Percentiles rank a stretch among this genome's conserved stretches.
phyloP scores from a whole-genome alignment of 768 basidiomycete genomes.

The Rhizopogon salebrosus region DNA sequence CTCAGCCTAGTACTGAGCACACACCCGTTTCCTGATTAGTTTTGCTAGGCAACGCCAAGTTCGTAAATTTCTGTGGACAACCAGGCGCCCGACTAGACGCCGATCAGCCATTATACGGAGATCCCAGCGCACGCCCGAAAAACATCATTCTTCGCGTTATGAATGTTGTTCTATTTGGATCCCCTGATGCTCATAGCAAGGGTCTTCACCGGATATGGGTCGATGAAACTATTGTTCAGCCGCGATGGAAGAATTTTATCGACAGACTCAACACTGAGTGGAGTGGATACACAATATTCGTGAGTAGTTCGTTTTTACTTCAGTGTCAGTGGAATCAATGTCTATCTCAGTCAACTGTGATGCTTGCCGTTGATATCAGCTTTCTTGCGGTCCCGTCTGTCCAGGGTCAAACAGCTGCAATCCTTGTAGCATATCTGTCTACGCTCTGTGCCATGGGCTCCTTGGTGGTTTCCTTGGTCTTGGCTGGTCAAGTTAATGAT shows the following conservation, averaged over 20 bases:
- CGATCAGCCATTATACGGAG: slow-evolving; percentile 17
- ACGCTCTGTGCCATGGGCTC: slow-evolving; percentile 30
- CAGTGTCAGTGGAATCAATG: neutral
- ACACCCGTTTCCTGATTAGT: neutral
- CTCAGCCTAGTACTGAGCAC: neutral
- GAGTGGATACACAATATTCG: slow-evolving; percentile 44
- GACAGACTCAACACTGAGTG: slow-evolving; percentile 38
- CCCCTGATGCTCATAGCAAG: slow-evolving; percentile 39
- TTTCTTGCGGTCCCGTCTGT: slow-evolving; percentile 48
- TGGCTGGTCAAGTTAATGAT: slow-evolving; percentile 31
- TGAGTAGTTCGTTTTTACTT: slow-evolving; percentile 18
- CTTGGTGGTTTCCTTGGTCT: slow-evolving; percentile 30
- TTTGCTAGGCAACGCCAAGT: slow-evolving; percentile 20
- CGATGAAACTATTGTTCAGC: slow-evolving; percentile 33
- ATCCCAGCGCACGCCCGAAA: slow-evolving; percentile 4
- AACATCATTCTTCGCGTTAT: slow-evolving; percentile 30
- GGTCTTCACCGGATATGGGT: slow-evolving; percentile 39
- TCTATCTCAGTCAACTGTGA: slow-evolving; percentile 39
- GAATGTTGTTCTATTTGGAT: slow-evolving; percentile 37
- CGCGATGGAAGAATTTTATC: slow-evolving; percentile 37
- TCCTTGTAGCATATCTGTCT: slow-evolving; percentile 31
- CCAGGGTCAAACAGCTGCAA: slow-evolving; percentile 9
- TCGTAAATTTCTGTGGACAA: slow-evolving; percentile 34
- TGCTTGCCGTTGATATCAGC: slow-evolving; percentile 49
- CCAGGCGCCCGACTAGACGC: slow-evolving; percentile 29